phyloP scores from a whole-genome alignment of 2,329 filamentous ascomycete genomes.

The Botrytis aclada region DNA sequence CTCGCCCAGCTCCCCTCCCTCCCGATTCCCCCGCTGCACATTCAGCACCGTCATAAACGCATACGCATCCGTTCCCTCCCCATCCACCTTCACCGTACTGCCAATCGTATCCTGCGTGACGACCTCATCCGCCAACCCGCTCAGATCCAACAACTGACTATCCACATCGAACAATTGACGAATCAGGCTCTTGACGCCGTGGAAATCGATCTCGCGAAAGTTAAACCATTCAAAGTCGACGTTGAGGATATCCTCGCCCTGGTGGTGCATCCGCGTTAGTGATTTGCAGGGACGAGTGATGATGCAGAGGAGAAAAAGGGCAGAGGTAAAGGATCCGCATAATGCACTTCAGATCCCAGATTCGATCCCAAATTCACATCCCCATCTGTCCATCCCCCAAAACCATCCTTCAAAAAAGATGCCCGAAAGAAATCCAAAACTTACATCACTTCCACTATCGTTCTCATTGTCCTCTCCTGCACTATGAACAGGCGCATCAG shows the following conservation, averaged over 20 bases:
- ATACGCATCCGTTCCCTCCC: conserved; percentile 87
- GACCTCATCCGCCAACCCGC: conserved; percentile 79
- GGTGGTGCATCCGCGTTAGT: background rate
- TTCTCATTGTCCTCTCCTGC: conserved; percentile 32
- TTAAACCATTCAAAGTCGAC: conserved; percentile 99
- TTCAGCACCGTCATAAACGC: conserved; percentile 89
- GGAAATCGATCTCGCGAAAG: conserved; percentile 88
- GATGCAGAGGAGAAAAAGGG: background rate
- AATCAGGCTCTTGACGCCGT: conserved; percentile 85
- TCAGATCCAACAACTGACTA: conserved; percentile 80
- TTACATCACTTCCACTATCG: conserved; percentile 36
- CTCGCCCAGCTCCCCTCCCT: conserved; percentile 58
- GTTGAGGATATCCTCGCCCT: conserved; percentile 90
- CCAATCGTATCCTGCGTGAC: conserved; percentile 83
- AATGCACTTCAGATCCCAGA: too few species aligned
- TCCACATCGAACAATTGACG: conserved; percentile 93
- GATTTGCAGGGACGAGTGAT: background rate
- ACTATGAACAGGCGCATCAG: conserved; percentile 32
- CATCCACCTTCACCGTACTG: conserved; percentile 96
- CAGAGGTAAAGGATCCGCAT: background rate
- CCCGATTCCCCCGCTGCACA: conserved; percentile 66
- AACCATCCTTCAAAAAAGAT: background rate
- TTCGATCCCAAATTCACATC: background rate
- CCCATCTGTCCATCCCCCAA: background rate
- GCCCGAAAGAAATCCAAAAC: background rate